phyloP scores from a whole-genome alignment of 305 asterid genomes.

The Solanum hybrid region DNA sequence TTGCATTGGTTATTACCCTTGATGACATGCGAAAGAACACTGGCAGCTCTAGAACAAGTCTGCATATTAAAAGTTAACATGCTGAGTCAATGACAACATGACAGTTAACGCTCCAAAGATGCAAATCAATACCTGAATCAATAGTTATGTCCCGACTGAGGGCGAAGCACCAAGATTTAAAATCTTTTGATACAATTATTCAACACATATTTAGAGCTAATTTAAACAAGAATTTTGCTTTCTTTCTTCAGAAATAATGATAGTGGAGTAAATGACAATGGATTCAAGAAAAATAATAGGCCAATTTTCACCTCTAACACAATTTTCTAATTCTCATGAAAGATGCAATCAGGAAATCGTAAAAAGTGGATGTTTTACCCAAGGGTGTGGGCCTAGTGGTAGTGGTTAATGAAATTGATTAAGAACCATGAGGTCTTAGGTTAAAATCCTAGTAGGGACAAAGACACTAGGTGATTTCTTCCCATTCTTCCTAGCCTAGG shows the following conservation, averaged over 20 bases:
- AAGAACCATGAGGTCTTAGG: neutral
- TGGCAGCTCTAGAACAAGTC: slow-evolving; percentile 97
- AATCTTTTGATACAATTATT: neutral
- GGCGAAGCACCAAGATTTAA: neutral
- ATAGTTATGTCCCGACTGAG: neutral
- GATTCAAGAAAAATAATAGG: neutral
- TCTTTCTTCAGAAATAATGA: neutral
- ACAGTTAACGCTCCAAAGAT: neutral
- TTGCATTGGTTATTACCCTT: slow-evolving; percentile 77
- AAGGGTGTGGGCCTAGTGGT: too few species aligned
- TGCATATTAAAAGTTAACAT: slow-evolving; percentile 25
- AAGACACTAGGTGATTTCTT: neutral
- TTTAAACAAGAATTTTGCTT: neutral
- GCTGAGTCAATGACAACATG: neutral
- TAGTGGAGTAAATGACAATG: neutral
- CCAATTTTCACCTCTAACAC: neutral
- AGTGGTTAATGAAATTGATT: neutral
- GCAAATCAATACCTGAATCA: neutral
- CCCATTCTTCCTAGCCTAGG: neutral
- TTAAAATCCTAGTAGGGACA: neutral
- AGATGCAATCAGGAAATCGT: neutral
- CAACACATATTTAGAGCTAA: neutral
- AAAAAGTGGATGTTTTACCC: neutral
- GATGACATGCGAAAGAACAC: slow-evolving; percentile 77
- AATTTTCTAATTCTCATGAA: neutral